Evolutionary conservation across 805 yeast genomes (phyloP).

Genomic region (Cyberlindnera samutprakarnensis): DNA sequence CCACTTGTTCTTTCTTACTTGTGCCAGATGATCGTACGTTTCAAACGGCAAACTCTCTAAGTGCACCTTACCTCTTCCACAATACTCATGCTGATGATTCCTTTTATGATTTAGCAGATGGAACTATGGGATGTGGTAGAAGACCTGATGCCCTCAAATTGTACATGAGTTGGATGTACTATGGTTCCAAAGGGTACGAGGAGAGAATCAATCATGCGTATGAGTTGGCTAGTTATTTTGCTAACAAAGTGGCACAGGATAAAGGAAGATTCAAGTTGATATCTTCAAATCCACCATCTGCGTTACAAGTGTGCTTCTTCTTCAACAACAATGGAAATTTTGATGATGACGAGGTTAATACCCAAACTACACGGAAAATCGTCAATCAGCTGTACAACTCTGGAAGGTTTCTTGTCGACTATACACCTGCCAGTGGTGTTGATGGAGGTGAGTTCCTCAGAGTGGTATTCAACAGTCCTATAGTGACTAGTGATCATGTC

Average conservation of each 20-base stretch:
- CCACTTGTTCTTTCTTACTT: slow-evolving; percentile 63
- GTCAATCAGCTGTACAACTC: slow-evolving; percentile 49
- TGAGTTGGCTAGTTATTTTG: slow-evolving; percentile 55
- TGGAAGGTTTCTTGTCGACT: slow-evolving; percentile 72
- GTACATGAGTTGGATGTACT: slow-evolving; percentile 76
- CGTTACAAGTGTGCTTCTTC: slow-evolving; percentile 80
- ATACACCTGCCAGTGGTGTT: slow-evolving; percentile 60
- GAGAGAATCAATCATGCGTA: slow-evolving; percentile 68
- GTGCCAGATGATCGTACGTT: slow-evolving; percentile 61
- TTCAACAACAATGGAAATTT: slow-evolving; percentile 40
- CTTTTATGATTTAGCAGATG: slow-evolving; percentile 72
- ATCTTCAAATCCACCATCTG: slow-evolving; percentile 56
- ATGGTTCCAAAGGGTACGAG: slow-evolving; percentile 61
- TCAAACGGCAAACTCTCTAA: slow-evolving; percentile 65
- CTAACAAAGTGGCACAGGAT: slow-evolving; percentile 28
- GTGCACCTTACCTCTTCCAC: slow-evolving; percentile 80
- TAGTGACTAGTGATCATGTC: slow-evolving; percentile 33
- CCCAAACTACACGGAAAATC: slow-evolving; percentile 52
- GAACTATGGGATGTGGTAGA: slow-evolving; percentile 90
- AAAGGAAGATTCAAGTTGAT: slow-evolving; percentile 46
- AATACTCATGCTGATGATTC: slow-evolving; percentile 39
- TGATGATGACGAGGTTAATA: slow-evolving; percentile 30
- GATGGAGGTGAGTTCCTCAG: slow-evolving; percentile 73
- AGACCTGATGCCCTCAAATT: slow-evolving; percentile 76
- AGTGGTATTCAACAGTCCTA: slow-evolving; percentile 75